Base-by-base conservation (phyloP, 2,329 filamentous ascomycete species). In the Nemania serpens region DNA sequence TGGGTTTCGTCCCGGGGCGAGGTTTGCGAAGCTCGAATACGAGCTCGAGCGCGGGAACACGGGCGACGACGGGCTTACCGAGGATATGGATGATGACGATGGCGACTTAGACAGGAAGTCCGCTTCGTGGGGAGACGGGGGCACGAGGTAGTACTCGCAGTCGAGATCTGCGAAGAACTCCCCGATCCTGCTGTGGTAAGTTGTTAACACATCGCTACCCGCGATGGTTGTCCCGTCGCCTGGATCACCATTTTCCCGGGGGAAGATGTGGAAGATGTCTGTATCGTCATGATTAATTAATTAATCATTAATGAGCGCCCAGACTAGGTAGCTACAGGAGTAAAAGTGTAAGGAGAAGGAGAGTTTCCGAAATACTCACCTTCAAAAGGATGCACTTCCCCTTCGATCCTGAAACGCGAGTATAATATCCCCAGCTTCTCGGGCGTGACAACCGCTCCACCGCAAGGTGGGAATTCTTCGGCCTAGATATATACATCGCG, bases 391-490 rank as follows among this genome's bases (percentile, higher is more conserved):
- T 91, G 88, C 2, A 81, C 78, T 69, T 96, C 92, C 13, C 82
- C 76, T 0, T 84, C 76, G 1, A 93, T 73, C 52, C 81, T 82
- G 59, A 89, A 89, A 55, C 85, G 83, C 15, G 84, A 80, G 71
- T 96, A 96, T 67, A 93, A 91, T 49, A 82, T 81, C 13, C 85
- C 81, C 79, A 97, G 84, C 76, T 95, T 95, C 5, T 85, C 78
- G 0, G 92, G 91, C 0, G 89, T 85, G 37, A 96, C 82, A 43
- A 95, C 90, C 15, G 94, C 78, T 36, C 84, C 88, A 51, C 83
- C 83, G 64, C 82, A 84, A 0, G 90, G 89, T 48, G 86, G 79
- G 70, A 88, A 89, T 65, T 91, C 84, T 58, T 90, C 85, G 66
- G 91, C 88, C 87, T 89, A 48, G 18, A 36, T 36, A 29, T 18